Conservation (phyloP, 1,284 basidiomycete genomes). For the Chalciporus sp. region DNA sequence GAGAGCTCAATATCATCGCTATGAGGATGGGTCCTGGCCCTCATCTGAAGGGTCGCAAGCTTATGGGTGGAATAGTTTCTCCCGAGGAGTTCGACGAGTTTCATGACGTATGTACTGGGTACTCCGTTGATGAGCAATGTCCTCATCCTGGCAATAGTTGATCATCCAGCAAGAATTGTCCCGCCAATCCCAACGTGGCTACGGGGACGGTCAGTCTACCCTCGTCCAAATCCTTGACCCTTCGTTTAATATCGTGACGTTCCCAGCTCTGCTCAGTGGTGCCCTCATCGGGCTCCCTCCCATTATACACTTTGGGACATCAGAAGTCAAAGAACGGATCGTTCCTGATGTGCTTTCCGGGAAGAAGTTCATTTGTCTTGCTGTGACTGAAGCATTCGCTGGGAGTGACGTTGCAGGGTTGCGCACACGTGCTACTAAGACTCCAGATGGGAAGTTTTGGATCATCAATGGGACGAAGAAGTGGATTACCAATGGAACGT, state of each 20-base stretch:
- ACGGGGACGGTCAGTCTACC: conserved; percentile 42
- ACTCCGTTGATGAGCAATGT: neutral
- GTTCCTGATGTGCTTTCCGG: conserved; percentile 75
- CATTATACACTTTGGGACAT: conserved; percentile 73
- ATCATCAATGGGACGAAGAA: conserved; percentile 68
- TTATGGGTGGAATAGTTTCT: conserved; percentile 50
- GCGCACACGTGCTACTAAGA: conserved; percentile 66
- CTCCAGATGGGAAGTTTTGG: conserved; percentile 67
- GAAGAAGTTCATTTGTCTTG: conserved; percentile 61
- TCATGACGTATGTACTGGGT: conserved; percentile 51
- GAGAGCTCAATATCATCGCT: conserved; percentile 65
- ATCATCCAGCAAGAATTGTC: conserved; percentile 72
- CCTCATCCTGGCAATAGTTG: conserved; percentile 1
- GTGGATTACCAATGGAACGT: conserved; percentile 83
- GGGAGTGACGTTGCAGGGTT: conserved; percentile 71
- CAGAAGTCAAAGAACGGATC: conserved; percentile 68
- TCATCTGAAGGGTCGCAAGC: conserved; percentile 74
- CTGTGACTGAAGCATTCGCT: conserved; percentile 74
- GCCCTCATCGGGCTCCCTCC: conserved; percentile 69
- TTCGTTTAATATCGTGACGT: neutral
- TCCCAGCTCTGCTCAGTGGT: conserved; percentile 48
- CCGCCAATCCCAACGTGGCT: conserved; percentile 48
- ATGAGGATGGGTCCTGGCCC: conserved; percentile 82
- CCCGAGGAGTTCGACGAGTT: conserved; percentile 62
- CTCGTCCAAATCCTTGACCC: neutral